Base-by-base conservation (phyloP, 2,329 filamentous ascomycete species). In the Venturia nashicola region DNA sequence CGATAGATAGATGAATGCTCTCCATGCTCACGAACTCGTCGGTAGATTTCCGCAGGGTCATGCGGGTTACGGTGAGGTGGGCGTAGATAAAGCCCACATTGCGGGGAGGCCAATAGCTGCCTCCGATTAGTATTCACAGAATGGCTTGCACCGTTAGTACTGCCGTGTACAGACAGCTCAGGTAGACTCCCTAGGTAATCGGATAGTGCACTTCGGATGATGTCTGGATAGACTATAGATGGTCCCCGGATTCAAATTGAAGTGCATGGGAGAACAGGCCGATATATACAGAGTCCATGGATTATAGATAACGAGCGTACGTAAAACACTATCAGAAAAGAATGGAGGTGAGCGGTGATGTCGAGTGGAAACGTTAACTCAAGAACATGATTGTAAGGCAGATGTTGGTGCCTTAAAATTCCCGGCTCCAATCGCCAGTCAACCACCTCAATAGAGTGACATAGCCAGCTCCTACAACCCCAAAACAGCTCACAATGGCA, bases 401-500 rank as follows among this genome's bases (percentile, higher is more conserved):
- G 44, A 20, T 20, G 14, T 27, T 27, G 20, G 5, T 23, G 46
- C 46, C 46, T 51, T 14, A 51, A n/a, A 23, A 8, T 51, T 4
- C 46, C 1, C 14, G 20, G 14, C 7, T 32, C 51, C 51, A 36
- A 57, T 27, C 11, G 27, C 16, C 51, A 36, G 39, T 36, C 51
- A 9, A 18, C 16, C 18, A 57, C 32, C 51, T 36, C 27, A 34
- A 18, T 20, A 55, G 27, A 23, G 11, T n/a, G 51, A 36, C 46
- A 51, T 14, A 51, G 20, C 20, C 20, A 36, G 32, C 16, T 36
- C 12, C 51, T 20, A 57, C 23, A 5, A 9, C 14, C 36, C 51
- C 12, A 32, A 6, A 5, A n/a, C 27, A 57, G 32, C 51, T 57
- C 42, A 78, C 71, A 73, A 93, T 93, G 89, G 82, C 89, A 77